Base-by-base conservation (phyloP, 2,329 filamentous ascomycete genomes). In the Shiraia bambusicola region DNA sequence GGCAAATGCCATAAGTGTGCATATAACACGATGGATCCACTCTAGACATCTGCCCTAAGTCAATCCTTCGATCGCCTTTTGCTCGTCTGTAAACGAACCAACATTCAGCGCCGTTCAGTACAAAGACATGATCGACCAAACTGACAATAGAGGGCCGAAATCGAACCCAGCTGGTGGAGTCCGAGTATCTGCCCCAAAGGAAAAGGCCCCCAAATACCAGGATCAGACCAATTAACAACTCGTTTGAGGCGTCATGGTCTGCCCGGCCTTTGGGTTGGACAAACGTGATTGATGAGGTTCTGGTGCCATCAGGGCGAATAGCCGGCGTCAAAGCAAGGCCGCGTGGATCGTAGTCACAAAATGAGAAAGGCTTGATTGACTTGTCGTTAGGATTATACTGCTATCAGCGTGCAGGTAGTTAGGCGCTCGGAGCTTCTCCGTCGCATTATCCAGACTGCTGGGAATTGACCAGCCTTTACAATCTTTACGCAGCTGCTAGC, bases 271-370 rank as follows among this genome's bases (percentile, higher is more conserved):
- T 25, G 30, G 50, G 44, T 27, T 13, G 11, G 13, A 27, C 26
- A 38, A 43, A 40, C 40, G 10, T 53, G 42, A 49, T 48, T 50
- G 47, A 37, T 31, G 28, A 41, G 34, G 37, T 47, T 49, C 37
- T 24, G 38, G 27, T 34, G 28, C 16, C 12, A 28, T 19, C 15
- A 17, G 25, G 6, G 34, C 25, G 34, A 24, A 29, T 41, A 28
- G 42, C 42, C 50, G 50, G 44, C 42, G 35, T 40, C 10, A 27
- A 42, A 12, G 14, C 11, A 9, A 31, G 29, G 37, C 29, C 25
- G 16, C 6, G 30, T 31, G 4, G 29, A 29, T 32, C 29, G 6
- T 33, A 26, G 22, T 28, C n/a, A n/a, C n/a, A 16, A 28, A 14
- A 41, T 36, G 34, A 15, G 28, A 34, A 26, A 31, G n/a, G n/a